Base-by-base conservation (phyloP, 2,329 filamentous ascomycete genomes). In the Endoconidiophora laricicola region DNA sequence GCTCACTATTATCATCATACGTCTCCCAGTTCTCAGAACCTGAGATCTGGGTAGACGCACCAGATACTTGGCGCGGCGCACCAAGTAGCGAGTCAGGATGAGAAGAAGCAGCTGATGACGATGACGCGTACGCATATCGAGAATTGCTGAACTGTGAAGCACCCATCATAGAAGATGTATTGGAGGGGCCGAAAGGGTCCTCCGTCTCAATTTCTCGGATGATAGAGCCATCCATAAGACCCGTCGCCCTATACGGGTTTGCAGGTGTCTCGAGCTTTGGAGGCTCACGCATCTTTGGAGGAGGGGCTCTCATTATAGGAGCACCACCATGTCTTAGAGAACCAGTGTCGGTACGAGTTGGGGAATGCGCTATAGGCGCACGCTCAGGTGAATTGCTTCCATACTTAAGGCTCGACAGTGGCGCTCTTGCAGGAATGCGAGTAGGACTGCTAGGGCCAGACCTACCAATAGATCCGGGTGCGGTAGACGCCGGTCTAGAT, bases 21-120 rank as follows among this genome's bases (percentile, higher is more conserved):
- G 88, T 94, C 65, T 96, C 90, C 90, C 90, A 96, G 63, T 96
- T 96, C 65, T 96, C 90, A 3, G 86, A 94, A 22, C 85, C 86
- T 4, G 84, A 86, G 23, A 83, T 72, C 20, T 72, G 73, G 1
- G 83, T 86, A n/a, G 85, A 88, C 14, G 54, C 45, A 46, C 56
- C 58, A 3, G 65, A 67, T 14, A 82, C 79, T 58, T 90, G 84
- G 44, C 86, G 71, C 1, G 69, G 70, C 20, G 38, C 49, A 12
- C 42, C 50, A 33, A 52, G 43, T 18, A 52, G 10, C 5, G 50
- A 52, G 24, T 52, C 50, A 4, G 50, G 46, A 6, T 41, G 46
- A n/a, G 50, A 52, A 1, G 50, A 52, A 12, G 36, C 42, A 24
- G 41, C 43, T 7, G 50, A 52, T 2, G 69, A 64, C 1, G 65